phyloP scores from a whole-genome alignment of 2,329 filamentous ascomycete genomes.

The Atkinsonella texensis region DNA sequence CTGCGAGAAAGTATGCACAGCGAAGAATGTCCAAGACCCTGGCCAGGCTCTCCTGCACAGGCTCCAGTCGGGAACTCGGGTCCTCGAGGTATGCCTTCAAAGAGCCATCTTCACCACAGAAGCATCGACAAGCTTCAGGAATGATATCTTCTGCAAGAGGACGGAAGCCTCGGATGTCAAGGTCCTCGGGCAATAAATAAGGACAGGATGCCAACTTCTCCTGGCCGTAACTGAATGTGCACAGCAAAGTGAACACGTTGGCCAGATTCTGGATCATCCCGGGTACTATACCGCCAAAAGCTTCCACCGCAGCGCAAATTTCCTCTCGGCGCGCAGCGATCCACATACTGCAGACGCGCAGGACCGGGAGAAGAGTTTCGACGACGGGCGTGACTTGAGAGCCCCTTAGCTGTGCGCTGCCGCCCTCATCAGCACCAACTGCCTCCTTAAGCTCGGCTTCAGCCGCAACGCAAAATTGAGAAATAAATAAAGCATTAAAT shows the following conservation, averaged over 20 bases:
- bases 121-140: constrained; percentile 27
- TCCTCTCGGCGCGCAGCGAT: constrained; percentile 34
- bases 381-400: constrained; percentile 23
- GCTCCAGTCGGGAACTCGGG: constrained; percentile 18
- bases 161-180: constrained; percentile 31
- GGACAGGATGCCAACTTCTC: constrained; percentile 27
- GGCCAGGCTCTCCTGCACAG: constrained; percentile 28
- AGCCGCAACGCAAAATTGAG: constrained; percentile 57
- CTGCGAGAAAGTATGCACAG: constrained; percentile 35
- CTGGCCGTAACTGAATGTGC: constrained; percentile 28
- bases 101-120: constrained; percentile 21
- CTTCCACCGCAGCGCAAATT: constrained; percentile 31
- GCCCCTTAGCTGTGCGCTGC: constrained; percentile 7
- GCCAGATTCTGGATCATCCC: constrained; percentile 35
- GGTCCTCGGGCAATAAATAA: constrained; percentile 41
- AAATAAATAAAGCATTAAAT: constrained; percentile 69
- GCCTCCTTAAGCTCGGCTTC: constrained; percentile 47
- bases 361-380: constrained; percentile 34
- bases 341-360: constrained; percentile 44
- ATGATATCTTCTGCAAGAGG: constrained; percentile 28
- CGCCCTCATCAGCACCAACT: constrained; percentile 10
- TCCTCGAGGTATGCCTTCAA: constrained; percentile 27
- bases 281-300: constrained; percentile 32
- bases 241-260: constrained; percentile 36
- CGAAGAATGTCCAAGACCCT: constrained; percentile 36